These are phyloP conservation scores for Globisporangium sylvaticum DNA, from an alignment of 352 stramenopile species.

Conservation along the genomic window DNA sequence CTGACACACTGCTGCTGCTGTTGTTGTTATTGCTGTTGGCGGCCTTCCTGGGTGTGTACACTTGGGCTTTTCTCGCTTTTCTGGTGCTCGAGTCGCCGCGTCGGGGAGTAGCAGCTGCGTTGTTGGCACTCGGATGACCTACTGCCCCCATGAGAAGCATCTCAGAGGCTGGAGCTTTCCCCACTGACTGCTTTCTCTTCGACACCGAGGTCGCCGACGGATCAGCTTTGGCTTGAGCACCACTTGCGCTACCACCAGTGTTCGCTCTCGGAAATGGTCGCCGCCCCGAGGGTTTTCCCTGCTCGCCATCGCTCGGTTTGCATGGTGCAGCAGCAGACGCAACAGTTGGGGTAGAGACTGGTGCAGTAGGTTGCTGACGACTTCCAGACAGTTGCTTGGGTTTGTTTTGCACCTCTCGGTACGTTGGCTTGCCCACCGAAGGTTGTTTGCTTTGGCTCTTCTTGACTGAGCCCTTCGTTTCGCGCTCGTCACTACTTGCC, in stretches of 20 bases:
- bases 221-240: neutral
- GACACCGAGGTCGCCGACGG: neutral
- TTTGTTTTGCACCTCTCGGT: neutral
- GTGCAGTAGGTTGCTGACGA: neutral
- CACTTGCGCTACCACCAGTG: neutral
- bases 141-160: slow-evolving; percentile 14
- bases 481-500: neutral
- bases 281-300: neutral
- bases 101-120: neutral
- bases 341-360: neutral
- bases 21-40: neutral
- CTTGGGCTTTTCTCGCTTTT: neutral
- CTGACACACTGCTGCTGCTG: neutral
- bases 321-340: neutral
- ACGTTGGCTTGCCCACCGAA: neutral
- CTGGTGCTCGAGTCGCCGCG: neutral
- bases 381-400: neutral
- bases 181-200: slow-evolving; percentile 3
- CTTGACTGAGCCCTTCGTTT: neutral
- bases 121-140: neutral
- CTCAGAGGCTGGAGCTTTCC: slow-evolving; percentile 1
- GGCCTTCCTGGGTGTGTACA: neutral
- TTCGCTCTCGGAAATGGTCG: slow-evolving; percentile 2
- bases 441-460: neutral
- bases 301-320: slow-evolving; percentile 3